Evolutionary conservation across 768 basidiomycete genomes (phyloP), one percentile per base, ranked within the genome.

Genomic region (Termitomyces sp.): DNA sequence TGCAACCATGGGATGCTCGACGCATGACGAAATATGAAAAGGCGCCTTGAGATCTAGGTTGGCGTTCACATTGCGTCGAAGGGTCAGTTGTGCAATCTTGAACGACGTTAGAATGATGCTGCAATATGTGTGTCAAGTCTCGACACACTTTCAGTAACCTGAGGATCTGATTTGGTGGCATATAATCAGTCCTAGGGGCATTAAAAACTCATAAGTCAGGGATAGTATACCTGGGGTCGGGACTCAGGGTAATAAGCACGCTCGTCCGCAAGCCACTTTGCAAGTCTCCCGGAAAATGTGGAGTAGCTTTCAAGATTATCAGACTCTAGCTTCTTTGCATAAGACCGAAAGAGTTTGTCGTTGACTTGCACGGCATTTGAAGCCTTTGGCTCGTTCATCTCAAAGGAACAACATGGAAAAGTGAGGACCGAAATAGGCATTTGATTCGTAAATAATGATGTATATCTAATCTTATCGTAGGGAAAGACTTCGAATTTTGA

Each of bases 211-310:
- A 6, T 42, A 39, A 12, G 8, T n/a, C 24, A 27, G 44, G 7
- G 8, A 5, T 50, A 8, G 65, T 72, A 60, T 58, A 83, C 84
- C 70, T 80, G 76, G 47, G 74, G 76, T 37, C 81, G 76, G 45
- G 82, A 84, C 34, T 61, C 71, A 0, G 67, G 49, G 64, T 86
- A 86, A 63, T 85, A 85, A 1, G 83, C 84, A 61, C 76, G 78
- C 44, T 75, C 72, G 53, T 77, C 76, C 27, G 65, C 50, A 44
- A 83, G 65, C 82, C 81, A 85, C 2, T n/a, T 6, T 1, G 72
- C 68, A 20, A 85, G 67, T 65, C 77, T 83, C 18, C 65, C 64
- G 6, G 76, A 66, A 53, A 68, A 68, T 0, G 49, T 50, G 18
- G 46, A 49, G 55, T 70, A 79, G 1, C 51, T 58, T 9, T 57